Evolutionary conservation across 495 filamentous ascomycete genomes (phyloP), one percentile per base, ranked within the genome.

Genomic region (Hypoxylon perforatum): DNA sequence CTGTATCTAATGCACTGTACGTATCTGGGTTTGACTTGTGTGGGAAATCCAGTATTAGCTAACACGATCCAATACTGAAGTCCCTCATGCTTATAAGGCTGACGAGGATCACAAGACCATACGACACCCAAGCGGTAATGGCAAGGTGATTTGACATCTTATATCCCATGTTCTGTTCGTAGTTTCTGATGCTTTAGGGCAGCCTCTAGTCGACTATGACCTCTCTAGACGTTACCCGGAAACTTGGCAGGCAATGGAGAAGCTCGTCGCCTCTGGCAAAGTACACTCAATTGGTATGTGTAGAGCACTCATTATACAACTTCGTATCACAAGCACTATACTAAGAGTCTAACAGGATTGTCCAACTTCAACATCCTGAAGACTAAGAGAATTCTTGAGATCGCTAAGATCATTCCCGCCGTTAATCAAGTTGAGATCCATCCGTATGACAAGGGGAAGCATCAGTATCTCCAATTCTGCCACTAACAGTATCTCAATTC

Each of bases 371-470:
- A 69, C 48, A 58, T 75, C 3, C 57, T 75, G 3, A 75, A 80
- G 19, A 73, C 76, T 2, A 63, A 66, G 23, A 45, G 63, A 12
- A 66, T 81, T 17, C 57, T 80, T 19, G 62, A 67, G 11, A 59
- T 68, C 3, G 68, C 73, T 15, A 69, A 47, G 10, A 70, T 80
- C 36, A 63, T 68, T n/a, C 75, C 78, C 3, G 65, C 67, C 3
- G 56, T 76, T 11, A 82, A 81, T 59, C 78, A 82, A 49, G 69
- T 80, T 21, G 78, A 82, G 52, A 51, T 80, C 4, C 72, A 79
- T 33, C 78, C 78, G 36, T 80, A 72, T 33, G 65, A 53, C 17
- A 17, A 21, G 4, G 44, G n/a, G n/a, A 28, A 28, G 25, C 3
- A 28, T 28, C 25, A 28, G 18, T 55, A 21, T 1, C 9, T 2